Conservation (phyloP, 2,329 filamentous ascomycete species). For the Incumbomyces lentus region DNA sequence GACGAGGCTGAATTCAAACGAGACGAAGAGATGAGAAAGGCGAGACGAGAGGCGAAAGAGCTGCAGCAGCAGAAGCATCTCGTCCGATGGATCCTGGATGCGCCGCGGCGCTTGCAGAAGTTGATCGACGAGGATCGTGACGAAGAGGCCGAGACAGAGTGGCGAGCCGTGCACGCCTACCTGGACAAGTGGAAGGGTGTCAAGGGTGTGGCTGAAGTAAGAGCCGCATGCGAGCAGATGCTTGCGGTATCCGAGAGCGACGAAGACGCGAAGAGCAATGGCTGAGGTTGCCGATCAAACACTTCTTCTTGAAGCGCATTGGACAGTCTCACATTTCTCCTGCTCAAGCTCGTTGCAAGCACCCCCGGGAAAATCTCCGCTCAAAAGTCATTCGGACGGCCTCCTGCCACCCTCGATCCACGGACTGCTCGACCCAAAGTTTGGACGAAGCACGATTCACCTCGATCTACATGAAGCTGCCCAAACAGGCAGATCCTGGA, state of each 20-base stretch:
- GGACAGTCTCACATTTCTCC: too few relatives aligned
- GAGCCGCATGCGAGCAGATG: constrained; percentile 29
- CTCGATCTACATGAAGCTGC: too few relatives aligned
- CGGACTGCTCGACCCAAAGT: too few relatives aligned
- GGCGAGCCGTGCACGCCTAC: constrained; percentile 30
- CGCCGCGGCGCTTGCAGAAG: constrained; percentile 29
- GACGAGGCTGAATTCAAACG: constrained; percentile 17
- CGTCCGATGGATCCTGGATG: constrained; percentile 35
- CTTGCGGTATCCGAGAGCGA: constrained; percentile 22
- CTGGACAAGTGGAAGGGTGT: constrained; percentile 35
- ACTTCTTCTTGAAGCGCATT: too few relatives aligned
- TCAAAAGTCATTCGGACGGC: too few relatives aligned
- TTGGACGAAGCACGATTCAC: too few relatives aligned
- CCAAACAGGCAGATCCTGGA: too few relatives aligned
- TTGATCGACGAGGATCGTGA: constrained; percentile 29
- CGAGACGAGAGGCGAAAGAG: constrained; percentile 16
- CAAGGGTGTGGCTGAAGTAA: constrained; percentile 33
- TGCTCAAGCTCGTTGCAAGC: too few relatives aligned
- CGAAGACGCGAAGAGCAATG: constrained; percentile 9
- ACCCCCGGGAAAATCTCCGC: too few relatives aligned
- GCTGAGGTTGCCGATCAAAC: too few relatives aligned
- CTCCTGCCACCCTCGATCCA: too few relatives aligned
- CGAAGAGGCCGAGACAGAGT: constrained; percentile 32
- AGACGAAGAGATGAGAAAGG: constrained; percentile 10
- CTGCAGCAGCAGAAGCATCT: constrained; percentile 28